phyloP scores from a whole-genome alignment of 345 rosid genomes.

The Brassica cretica region DNA sequence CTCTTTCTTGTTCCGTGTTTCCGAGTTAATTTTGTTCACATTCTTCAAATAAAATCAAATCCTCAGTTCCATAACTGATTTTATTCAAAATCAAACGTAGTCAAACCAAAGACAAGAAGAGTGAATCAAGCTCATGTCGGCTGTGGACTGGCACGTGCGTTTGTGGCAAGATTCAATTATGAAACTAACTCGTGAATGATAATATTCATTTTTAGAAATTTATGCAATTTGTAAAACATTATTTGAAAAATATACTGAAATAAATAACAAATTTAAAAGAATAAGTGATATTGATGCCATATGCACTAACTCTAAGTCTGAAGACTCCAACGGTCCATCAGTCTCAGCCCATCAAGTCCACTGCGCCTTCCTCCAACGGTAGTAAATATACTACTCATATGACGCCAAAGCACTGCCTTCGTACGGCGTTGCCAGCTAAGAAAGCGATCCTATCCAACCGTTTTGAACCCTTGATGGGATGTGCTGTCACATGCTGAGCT shows the following conservation, averaged over 20 bases:
- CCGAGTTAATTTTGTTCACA: conserved; percentile 18
- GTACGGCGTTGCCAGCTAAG: too few relatives aligned
- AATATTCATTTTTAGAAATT: neutral
- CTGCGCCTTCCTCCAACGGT: too few relatives aligned
- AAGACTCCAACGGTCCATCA: too few relatives aligned
- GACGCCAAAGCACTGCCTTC: too few relatives aligned
- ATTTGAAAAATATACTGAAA: neutral
- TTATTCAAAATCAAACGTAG: conserved; percentile 7
- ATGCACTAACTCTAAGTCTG: neutral
- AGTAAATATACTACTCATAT: too few relatives aligned
- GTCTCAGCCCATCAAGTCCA: too few relatives aligned
- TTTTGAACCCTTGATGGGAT: too few relatives aligned
- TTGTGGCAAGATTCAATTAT: neutral
- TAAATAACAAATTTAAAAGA: neutral
- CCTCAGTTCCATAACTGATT: neutral
- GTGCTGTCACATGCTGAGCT: too few relatives aligned
- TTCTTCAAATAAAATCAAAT: conserved; percentile 11
- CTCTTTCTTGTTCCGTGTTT: conserved; percentile 15
- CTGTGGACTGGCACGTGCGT: conserved; percentile 27
- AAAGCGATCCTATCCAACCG: too few relatives aligned
- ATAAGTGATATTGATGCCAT: conserved; percentile 34
- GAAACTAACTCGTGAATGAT: neutral
- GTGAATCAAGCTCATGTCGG: conserved; percentile 19
- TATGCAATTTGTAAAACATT: too few relatives aligned
- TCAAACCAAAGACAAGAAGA: conserved; percentile 35